Percentiles rank a stretch among this genome's conserved stretches.
These are phyloP conservation scores for Aspergillus aculeatus DNA, from an alignment of 2,329 filamentous ascomycete genomes.

Conservation along the genomic window DNA sequence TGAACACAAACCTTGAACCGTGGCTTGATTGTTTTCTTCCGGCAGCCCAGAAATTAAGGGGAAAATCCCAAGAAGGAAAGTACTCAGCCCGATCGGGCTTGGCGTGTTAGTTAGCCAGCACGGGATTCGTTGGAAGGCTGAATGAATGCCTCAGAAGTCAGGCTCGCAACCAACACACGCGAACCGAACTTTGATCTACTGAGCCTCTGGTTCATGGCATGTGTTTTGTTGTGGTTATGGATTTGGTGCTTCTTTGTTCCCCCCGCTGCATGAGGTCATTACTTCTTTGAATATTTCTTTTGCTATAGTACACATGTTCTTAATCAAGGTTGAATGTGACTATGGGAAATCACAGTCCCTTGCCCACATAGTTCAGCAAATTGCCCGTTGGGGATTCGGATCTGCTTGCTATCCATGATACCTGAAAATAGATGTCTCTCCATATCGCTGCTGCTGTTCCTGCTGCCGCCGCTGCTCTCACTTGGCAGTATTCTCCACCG, in stretches of 20 bases:
- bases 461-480: conserved; percentile 8
- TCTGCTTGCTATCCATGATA: not conserved
- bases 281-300: not conserved
- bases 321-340: not conserved
- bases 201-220: too few relatives aligned
- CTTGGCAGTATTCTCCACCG: conserved; percentile 27
- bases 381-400: not conserved
- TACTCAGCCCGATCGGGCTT: conserved; percentile 23
- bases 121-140: not conserved
- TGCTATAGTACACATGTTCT: not conserved
- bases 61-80: conserved; percentile 19
- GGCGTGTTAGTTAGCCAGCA: conserved; percentile 9
- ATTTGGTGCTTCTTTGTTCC: not conserved
- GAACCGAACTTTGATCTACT: not conserved
- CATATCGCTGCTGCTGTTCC: too few relatives aligned
- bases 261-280: not conserved
- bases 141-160: not conserved
- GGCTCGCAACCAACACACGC: not conserved
- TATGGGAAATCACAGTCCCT: not conserved
- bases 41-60: conserved; percentile 4
- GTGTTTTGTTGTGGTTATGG: too few relatives aligned
- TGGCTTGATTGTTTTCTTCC: not conserved
- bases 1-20: not conserved
- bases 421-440: too few relatives aligned
- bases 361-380: not conserved